Evolutionary conservation across 306 rosid species (phyloP), one percentile per base, ranked within the genome.

Genomic region (Potentilla sterilis): DNA sequence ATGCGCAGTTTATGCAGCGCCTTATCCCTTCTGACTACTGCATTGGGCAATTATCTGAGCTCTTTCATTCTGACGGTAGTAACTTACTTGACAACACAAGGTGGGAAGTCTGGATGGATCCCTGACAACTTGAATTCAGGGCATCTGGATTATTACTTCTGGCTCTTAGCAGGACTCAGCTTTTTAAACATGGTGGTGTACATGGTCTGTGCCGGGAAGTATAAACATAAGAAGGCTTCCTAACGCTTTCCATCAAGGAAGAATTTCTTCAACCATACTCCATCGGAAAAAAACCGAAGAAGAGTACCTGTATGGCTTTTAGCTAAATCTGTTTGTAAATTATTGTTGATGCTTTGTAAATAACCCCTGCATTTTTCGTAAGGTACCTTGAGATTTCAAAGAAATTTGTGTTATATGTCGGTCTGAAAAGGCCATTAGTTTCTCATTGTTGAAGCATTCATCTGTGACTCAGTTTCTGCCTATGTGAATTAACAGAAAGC

Each of bases 1-100:
- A 95, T 95, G 97, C 83, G 99, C 75, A 92, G 97, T 82, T 82
- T 95, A 70, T 95, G 99, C 80, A 92, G 97, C 48, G 99, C 99
- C 10, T 78, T 95, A 78, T 87, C 97, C 2, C 95, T 95, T 55
- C 81, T 95, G 77, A 95, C 97, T 4, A 92, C 43, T 74, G 77
- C 96, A 2, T 67, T 95, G 67, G 99, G 99, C 49, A 95, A 92
- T 73, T 92, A 95, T 84, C 70, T 92, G 79, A 95, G 99, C 80
- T 83, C 97, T 4, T 86, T 95, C 57, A 92, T 92, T 82, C 86
- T 95, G 21, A 92, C 97, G 3, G 0, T 92, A 2, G 96, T 92
- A n/a, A 89, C 90, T 69, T 95, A 92, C 87, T 79, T 92, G 15
- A 86, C 97, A 15, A 89, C 97, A 46, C 82, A 44, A 57, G 85